These are phyloP conservation scores for Trichophyton rubrum DNA, from an alignment of 2,329 filamentous ascomycete genomes.

Conservation along the genomic window DNA sequence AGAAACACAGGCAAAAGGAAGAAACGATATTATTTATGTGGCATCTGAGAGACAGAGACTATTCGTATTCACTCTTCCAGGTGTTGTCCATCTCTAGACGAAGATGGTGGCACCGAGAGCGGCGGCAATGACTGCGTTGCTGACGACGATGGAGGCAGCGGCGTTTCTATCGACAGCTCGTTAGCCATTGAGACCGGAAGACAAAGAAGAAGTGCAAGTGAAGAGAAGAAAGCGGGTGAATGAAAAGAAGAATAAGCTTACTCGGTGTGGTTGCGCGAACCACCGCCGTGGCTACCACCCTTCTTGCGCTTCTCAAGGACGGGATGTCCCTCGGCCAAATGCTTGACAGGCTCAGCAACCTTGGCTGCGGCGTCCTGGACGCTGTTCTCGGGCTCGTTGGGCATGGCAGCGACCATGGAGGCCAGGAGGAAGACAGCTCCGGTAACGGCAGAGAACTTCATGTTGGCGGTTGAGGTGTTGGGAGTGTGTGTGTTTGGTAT, in stretches of 20 bases:
- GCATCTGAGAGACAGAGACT: no score
- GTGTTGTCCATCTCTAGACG: background rate
- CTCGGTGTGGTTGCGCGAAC: background rate
- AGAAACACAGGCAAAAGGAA: no score
- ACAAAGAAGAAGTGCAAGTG: background rate
- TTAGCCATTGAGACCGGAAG: background rate
- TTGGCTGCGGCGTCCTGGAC: background rate
- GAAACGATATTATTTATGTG: no score
- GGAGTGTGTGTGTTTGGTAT: background rate
- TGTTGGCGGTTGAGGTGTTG: background rate
- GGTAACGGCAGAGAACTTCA: background rate
- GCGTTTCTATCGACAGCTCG: background rate
- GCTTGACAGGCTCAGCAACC: background rate
- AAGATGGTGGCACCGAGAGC: background rate
- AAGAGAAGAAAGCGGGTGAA: no score
- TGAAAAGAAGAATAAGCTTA: background rate
- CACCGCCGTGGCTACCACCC: background rate
- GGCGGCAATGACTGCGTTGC: background rate
- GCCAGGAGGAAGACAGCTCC: constrained; percentile 1
- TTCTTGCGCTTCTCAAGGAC: background rate
- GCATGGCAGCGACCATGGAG: background rate
- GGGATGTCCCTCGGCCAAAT: background rate
- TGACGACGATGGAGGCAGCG: background rate
- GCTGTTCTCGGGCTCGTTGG: background rate
- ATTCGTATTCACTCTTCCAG: no score